phyloP scores from a whole-genome alignment of 2,329 filamentous ascomycete species.

The Phialophora macrospora region DNA sequence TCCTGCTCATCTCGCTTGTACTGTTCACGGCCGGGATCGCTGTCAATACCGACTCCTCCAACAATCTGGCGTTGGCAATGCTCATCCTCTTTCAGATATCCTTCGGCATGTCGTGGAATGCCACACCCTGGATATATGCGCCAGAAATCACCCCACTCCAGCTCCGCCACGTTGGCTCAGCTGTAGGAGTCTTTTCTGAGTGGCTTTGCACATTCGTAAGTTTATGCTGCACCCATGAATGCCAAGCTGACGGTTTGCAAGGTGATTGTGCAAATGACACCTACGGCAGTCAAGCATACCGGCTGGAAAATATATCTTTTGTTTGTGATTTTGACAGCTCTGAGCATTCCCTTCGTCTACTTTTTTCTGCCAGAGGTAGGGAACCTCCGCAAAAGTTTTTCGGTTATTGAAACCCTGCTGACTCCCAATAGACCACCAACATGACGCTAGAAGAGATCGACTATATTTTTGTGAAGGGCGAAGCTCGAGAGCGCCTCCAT shows the following conservation, averaged over 20 bases:
- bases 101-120: conserved; percentile 44
- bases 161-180: conserved; percentile 44
- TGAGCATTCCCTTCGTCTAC: conserved; percentile 24
- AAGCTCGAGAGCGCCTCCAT: conserved; percentile 13
- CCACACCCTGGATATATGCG: conserved; percentile 43
- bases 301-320: conserved; percentile 46
- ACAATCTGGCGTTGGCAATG: conserved; percentile 43
- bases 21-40: conserved; percentile 41
- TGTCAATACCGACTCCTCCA: conserved; percentile 23
- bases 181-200: conserved; percentile 42
- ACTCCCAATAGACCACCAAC: conserved; percentile 40
- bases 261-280: conserved; percentile 45
- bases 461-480: conserved; percentile 30
- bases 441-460: conserved; percentile 42
- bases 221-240: background rate
- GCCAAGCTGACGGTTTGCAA: background rate
- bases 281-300: conserved; percentile 42
- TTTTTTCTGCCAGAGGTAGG: conserved; percentile 33
- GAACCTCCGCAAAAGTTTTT: conserved; percentile 27
- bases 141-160: conserved; percentile 45
- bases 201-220: conserved; percentile 44
- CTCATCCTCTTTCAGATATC: conserved; percentile 43
- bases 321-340: conserved; percentile 39
- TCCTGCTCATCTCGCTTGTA: conserved; percentile 42
- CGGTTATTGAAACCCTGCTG: conserved; percentile 31